Percentiles rank a stretch among this genome's conserved stretches.
Conservation (phyloP, 169 alveolate genomes). For the Miamiensis avidus region DNA sequence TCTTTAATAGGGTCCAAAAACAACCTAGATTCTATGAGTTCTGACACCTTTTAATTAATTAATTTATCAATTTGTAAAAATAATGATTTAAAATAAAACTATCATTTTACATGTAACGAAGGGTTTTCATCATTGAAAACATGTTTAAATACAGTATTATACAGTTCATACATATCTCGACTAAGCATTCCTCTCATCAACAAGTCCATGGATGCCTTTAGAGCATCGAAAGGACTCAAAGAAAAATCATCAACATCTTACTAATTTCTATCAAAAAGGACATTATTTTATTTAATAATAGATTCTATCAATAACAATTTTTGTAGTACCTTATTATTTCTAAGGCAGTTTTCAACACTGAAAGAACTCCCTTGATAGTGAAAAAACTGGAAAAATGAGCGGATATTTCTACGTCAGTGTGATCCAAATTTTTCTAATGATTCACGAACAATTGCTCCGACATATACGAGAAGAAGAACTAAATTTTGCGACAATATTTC, state of each 20-base stretch:
- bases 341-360: neutral
- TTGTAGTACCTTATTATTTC: neutral
- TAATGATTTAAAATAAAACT: no score
- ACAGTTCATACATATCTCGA: neutral
- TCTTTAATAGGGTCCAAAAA: neutral
- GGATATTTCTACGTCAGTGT: neutral
- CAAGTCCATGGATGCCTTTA: neutral
- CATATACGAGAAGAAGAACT: neutral
- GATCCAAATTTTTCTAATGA: neutral
- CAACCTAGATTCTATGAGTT: neutral
- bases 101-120: neutral
- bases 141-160: neutral
- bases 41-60: neutral
- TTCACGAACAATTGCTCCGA: neutral
- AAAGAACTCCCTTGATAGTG: neutral
- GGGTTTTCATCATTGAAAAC: neutral
- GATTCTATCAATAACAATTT: neutral
- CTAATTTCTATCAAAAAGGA: neutral
- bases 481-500: no score
- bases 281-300: no score
- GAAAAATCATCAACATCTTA: neutral
- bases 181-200: neutral
- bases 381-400: neutral
- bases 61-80: neutral
- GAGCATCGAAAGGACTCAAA: neutral